Evolutionary conservation across 352 stramenopile species (phyloP), one percentile per base, ranked within the genome.

Genomic region (Globisporangium middletonii): DNA sequence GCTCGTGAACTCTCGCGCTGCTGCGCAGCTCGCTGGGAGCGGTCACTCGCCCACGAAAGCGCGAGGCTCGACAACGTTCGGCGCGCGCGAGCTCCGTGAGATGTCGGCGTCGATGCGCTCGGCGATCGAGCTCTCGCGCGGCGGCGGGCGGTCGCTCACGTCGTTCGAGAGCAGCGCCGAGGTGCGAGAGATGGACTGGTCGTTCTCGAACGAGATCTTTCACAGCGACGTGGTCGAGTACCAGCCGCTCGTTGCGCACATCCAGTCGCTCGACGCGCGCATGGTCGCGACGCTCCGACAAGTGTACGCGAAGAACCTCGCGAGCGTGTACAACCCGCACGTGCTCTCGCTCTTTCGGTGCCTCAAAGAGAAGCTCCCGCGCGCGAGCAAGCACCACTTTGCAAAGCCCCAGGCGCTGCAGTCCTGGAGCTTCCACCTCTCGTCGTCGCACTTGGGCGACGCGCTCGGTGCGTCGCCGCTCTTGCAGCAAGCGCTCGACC

Each of bases 401-500:
- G 53, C 62, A 44, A 85, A 83, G 50, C 75, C 75, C 12, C 78
- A 78, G n/a, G 65, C 72, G 41, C 72, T 89, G 0, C 77, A 87
- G 59, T 86, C 79, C 0, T 82, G 79, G 67, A 85, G 72, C 47
- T 75, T 83, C 55, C 67, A 86, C 44, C 57, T 86, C 47, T 92
- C 82, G 18, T 72, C 72, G 12, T 88, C 83, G 27, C 75, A 78
- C 13, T 50, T 83, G 1, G 63, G 68, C 0, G 79, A 88, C 16
- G 75, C 69, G 7, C 65, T 88, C 19, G 78, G 75, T 2, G 77
- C 79, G 7, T 68, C 77, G 0, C 63, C 75, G n/a, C 50, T 92
- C 18, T 63, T 92, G 57, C 77, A 86, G 55, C 81, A 89, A 63
- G 77, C 77, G 26, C 59, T 92, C 1, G 77, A 89, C 16, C 81